Base-by-base conservation (phyloP, 1,284 basidiomycete genomes). In the Puccinia coronata region DNA sequence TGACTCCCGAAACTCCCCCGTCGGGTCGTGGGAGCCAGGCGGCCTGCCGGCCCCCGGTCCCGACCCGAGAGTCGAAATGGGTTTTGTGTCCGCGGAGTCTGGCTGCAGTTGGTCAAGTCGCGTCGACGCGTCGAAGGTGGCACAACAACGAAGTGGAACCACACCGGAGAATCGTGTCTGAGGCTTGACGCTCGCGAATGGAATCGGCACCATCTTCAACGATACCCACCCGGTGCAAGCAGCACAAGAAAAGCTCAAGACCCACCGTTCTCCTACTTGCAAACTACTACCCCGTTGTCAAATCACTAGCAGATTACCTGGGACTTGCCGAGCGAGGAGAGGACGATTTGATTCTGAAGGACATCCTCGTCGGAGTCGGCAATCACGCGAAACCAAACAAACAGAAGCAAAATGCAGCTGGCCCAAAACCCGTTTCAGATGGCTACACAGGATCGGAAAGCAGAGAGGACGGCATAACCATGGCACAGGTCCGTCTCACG, bases 231-330 rank as follows among this genome's bases (percentile, higher is more conserved):
- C 31, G 31, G 28, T 34, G 23, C 25, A 18, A 47, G n/a, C 39
- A 65, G 28, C 36, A 39, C 25, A 70, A 43, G 43, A 70, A 70
- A 49, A 70, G 67, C 3, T 55, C 71, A 11, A 16, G n/a, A 57
- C 36, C 49, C 9, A 34, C 36, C n/a, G 23, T 73, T 20, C 47
- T n/a, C 43, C 28, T 73, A 14, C n/a, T 73, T 36, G 28, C 51
- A 55, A 73, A 55, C 47, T 20, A 73, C 53, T 57, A 73, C 20
- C 71, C 71, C 31, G 36, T 39, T 39, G 71, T 73, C 23, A 51
- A n/a, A 47, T 2, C 51, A 55, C 49, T 73, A 25, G 71, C 14
- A 11, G 36, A 73, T 28, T 57, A 73, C 36, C 39, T 73, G 51
- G 51, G 57, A 25, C 53, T 73, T 16, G 1, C 25, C 31, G 51